Evolutionary conservation across 768 basidiomycete genomes (phyloP).

Genomic region (Termitomyces bulborhizus): DNA sequence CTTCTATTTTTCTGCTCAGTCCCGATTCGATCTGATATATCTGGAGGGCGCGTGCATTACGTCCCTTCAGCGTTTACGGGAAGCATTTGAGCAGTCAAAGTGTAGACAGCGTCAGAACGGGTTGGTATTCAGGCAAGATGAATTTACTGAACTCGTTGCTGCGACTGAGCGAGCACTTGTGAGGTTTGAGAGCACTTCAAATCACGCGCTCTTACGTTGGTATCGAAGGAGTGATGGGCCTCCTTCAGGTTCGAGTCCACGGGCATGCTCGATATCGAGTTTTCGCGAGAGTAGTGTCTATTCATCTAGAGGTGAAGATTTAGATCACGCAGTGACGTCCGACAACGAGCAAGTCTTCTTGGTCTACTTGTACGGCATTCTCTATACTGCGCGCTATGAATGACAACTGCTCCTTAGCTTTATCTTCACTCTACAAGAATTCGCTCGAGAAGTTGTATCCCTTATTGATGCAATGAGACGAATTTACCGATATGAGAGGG

Average conservation of each 20-base stretch:
- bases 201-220: conserved; percentile 73
- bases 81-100: conserved; percentile 52
- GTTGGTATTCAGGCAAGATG: conserved; percentile 39
- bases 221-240: conserved; percentile 50
- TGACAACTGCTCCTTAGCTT: conserved; percentile 49
- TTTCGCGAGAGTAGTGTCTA: conserved; percentile 6
- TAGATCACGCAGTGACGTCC: conserved; percentile 34
- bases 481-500: conserved; percentile 65
- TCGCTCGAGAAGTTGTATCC: conserved; percentile 74
- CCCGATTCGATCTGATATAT: background rate
- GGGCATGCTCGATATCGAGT: conserved; percentile 19
- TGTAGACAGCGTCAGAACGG: conserved; percentile 21
- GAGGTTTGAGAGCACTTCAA: conserved; percentile 77
- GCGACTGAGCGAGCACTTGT: conserved; percentile 63
- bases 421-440: conserved; percentile 95
- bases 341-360: conserved; percentile 85
- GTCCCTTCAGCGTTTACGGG: conserved; percentile 57
- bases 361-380: conserved; percentile 78
- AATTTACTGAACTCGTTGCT: conserved; percentile 60
- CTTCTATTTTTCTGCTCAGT: background rate
- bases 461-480: conserved; percentile 81
- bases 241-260: conserved; percentile 4
- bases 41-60: conserved; percentile 52
- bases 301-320: conserved; percentile 16
- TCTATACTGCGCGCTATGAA: background rate